A percentile compares a stretch with the other conserved stretches of the same genome.
Evolutionary conservation across 352 stramenopile species (phyloP).

Genomic region (Pythium volutum): DNA sequence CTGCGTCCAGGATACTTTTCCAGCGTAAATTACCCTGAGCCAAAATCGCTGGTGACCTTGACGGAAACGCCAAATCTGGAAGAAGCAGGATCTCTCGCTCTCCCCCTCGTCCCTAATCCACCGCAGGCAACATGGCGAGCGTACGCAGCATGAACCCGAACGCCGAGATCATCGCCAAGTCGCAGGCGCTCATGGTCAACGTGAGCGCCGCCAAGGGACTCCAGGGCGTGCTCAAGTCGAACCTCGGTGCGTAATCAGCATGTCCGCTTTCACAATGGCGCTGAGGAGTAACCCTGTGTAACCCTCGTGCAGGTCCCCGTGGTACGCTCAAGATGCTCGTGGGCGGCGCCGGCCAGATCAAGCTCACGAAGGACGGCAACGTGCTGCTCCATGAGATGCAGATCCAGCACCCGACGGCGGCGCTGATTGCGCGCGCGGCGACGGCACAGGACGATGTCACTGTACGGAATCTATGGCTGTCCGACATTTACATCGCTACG

Average conservation of each 20-base stretch:
- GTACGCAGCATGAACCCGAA: constrained; percentile 92
- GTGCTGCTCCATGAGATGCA: constrained; percentile 99
- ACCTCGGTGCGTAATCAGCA: constrained; percentile 63
- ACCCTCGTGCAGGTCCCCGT: constrained; percentile 82
- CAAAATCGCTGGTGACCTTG: constrained; percentile 24
- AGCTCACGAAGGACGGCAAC: constrained; percentile 99
- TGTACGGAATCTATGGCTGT: constrained; percentile 26
- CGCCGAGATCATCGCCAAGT: constrained; percentile 96
- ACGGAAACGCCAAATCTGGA: constrained; percentile 24
- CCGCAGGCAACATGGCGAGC: constrained; percentile 48
- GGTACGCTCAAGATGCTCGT: constrained; percentile 99
- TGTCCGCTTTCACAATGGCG: not conserved
- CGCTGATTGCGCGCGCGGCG: constrained; percentile 97
- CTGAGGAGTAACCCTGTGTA: not conserved
- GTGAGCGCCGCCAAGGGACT: constrained; percentile 96
- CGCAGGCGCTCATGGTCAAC: constrained; percentile 96
- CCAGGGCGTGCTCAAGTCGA: constrained; percentile 94
- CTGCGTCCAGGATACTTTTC: constrained; percentile 19
- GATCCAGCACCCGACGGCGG: constrained; percentile 98
- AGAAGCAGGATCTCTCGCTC: constrained; percentile 17
- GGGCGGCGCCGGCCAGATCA: constrained; percentile 98
- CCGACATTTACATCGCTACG: no score
- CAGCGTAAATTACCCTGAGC: constrained; percentile 13
- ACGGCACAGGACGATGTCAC: constrained; percentile 96
- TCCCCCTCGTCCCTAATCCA: not conserved